These are phyloP conservation scores for Aspergillus phoenicis DNA, from an alignment of 2,329 filamentous ascomycete species.

Conservation along the genomic window DNA sequence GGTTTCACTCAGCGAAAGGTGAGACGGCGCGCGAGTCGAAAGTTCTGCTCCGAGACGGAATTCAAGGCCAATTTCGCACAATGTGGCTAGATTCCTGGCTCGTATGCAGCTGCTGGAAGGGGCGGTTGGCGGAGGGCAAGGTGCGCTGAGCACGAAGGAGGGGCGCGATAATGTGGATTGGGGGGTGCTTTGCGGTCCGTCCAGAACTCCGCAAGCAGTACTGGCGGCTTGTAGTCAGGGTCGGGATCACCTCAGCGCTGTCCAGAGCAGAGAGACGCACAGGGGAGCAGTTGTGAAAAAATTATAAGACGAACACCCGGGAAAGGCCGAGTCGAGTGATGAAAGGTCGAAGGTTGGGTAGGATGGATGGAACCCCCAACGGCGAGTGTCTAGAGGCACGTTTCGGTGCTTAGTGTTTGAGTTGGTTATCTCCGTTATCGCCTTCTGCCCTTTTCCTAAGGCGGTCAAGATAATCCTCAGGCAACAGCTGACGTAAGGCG, in stretches of 20 bases:
- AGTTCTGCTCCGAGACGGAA: background rate
- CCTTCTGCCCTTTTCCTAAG: slow-evolving; percentile 7
- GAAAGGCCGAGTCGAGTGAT: background rate
- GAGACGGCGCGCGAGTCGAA: slow-evolving; percentile 2
- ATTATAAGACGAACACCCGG: background rate
- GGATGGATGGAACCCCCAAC: background rate
- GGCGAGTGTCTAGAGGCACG: background rate
- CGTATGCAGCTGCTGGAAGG: background rate
- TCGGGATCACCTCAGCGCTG: background rate
- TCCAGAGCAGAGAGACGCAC: background rate
- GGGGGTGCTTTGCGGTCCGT: background rate
- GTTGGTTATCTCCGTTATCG: slow-evolving; percentile 25
- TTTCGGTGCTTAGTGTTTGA: slow-evolving; percentile 15
- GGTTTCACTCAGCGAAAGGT: slow-evolving; percentile 13
- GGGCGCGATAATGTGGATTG: background rate
- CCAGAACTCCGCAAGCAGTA: background rate
- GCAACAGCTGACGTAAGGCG: background rate
- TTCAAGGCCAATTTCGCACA: background rate
- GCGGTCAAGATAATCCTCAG: slow-evolving; percentile 10
- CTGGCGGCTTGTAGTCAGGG: background rate
- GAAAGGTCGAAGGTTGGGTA: background rate
- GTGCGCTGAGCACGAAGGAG: background rate
- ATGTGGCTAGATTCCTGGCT: background rate
- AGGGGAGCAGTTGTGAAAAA: background rate
- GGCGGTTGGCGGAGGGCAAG: background rate